A percentile compares a stretch with the other conserved stretches of the same genome.
phyloP scores from a whole-genome alignment of 2,329 filamentous ascomycete species.

The Oidium heveae region DNA sequence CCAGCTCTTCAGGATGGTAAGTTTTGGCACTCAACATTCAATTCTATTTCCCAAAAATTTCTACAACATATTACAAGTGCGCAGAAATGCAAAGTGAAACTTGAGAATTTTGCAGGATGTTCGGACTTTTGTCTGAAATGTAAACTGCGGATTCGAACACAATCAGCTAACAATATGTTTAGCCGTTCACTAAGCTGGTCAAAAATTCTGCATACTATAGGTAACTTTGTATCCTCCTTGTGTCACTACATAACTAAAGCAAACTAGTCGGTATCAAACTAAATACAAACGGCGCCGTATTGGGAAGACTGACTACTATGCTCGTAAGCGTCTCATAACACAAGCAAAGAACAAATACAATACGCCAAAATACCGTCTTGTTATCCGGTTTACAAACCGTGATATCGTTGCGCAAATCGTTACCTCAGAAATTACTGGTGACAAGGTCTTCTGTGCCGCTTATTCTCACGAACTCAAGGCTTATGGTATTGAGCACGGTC shows the following conservation, averaged over 20 bases:
- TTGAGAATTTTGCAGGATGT: slow-evolving; percentile 74
- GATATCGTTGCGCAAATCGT: slow-evolving; percentile 98
- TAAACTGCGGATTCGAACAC: slow-evolving; percentile 95
- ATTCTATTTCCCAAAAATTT: slow-evolving; percentile 1
- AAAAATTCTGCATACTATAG: slow-evolving; percentile 99
- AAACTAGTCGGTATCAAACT: slow-evolving; percentile 78
- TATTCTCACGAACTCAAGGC: slow-evolving; percentile 95
- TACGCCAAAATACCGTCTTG: slow-evolving; percentile 97
- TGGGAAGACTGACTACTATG: slow-evolving; percentile 99
- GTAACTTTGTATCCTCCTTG: slow-evolving; percentile 25
- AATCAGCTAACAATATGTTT: slow-evolving; percentile 14
- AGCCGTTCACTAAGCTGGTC: slow-evolving; percentile 83
- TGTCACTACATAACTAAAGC: slow-evolving; percentile 10
- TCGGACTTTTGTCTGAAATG: slow-evolving; percentile 83
- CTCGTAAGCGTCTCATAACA: slow-evolving; percentile 96
- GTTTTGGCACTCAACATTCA: slow-evolving; percentile 18
- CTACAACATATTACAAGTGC: slow-evolving; percentile 6
- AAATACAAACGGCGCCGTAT: slow-evolving; percentile 95
- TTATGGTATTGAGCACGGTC: slow-evolving; percentile 94
- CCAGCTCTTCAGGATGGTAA: slow-evolving; percentile 39
- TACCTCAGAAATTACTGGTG: slow-evolving; percentile 81
- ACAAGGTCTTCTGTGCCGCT: slow-evolving; percentile 84
- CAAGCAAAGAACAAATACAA: slow-evolving; percentile 99
- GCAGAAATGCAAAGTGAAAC: slow-evolving; percentile 9
- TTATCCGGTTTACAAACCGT: slow-evolving; percentile 98